phyloP scores from a whole-genome alignment of 164 flowering plant genomes.

The Paratinospora sagittata region DNA sequence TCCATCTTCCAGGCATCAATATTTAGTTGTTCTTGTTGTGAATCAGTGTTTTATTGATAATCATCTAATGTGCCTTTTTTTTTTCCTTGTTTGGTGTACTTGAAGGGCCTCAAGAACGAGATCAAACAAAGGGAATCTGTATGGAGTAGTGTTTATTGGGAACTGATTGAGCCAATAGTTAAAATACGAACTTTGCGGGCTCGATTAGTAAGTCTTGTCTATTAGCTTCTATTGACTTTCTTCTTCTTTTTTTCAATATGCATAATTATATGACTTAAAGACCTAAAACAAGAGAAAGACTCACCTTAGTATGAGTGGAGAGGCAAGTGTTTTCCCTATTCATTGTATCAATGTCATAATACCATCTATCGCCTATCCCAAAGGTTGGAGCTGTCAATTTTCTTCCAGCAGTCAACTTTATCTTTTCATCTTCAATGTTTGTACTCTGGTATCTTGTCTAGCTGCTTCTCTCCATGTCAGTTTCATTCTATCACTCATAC shows the following conservation, averaged over 20 bases:
- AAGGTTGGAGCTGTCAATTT: too few relatives aligned
- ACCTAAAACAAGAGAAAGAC: background rate
- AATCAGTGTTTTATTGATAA: background rate
- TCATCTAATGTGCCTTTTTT: background rate
- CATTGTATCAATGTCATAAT: too few relatives aligned
- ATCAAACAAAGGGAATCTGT: conserved; percentile 69
- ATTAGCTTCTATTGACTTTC: background rate
- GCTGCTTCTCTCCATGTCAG: too few relatives aligned
- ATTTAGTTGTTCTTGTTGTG: too few relatives aligned
- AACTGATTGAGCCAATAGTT: conserved; percentile 66
- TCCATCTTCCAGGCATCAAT: too few relatives aligned
- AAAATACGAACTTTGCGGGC: conserved; percentile 87
- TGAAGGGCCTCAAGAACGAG: conserved; percentile 82
- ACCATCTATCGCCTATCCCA: too few relatives aligned
- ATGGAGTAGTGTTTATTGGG: conserved; percentile 85
- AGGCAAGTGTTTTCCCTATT: too few relatives aligned
- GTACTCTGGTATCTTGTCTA: too few relatives aligned
- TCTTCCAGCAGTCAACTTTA: too few relatives aligned
- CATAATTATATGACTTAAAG: background rate
- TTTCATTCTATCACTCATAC: too few relatives aligned
- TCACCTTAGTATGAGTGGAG: background rate
- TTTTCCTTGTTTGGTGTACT: conserved; percentile 5
- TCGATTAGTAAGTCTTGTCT: conserved; percentile 57
- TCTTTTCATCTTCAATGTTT: too few relatives aligned
- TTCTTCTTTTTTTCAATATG: too few relatives aligned